Evolutionary conservation across 768 basidiomycete genomes (phyloP).

Genomic region (Trametes maxima): DNA sequence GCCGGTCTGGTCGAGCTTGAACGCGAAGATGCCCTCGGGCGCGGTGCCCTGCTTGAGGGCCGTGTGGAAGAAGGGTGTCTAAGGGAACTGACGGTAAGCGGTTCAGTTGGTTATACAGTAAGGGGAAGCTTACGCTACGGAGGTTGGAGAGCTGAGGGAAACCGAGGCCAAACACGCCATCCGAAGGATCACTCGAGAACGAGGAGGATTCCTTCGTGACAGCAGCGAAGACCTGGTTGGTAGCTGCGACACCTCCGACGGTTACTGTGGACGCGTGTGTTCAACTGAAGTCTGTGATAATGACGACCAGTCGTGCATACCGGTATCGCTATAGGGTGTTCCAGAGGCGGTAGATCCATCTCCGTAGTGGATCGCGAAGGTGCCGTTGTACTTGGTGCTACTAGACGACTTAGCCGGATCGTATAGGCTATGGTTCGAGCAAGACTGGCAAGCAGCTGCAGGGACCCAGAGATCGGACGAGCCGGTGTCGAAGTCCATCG

Average conservation of each 20-base stretch:
- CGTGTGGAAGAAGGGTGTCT: slow-evolving; percentile 39
- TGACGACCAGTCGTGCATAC: background rate
- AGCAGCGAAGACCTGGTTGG: slow-evolving; percentile 45
- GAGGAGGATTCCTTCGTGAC: slow-evolving; percentile 42
- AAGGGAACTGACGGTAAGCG: slow-evolving; percentile 24
- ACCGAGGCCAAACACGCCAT: slow-evolving; percentile 48
- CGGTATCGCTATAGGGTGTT: slow-evolving; percentile 21
- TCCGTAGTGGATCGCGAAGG: slow-evolving; percentile 24
- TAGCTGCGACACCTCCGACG: slow-evolving; percentile 34
- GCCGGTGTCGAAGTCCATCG: slow-evolving; percentile 45
- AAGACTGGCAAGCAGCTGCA: slow-evolving; percentile 16
- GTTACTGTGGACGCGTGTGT: slow-evolving; percentile 8
- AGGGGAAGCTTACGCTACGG: background rate
- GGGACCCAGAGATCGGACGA: slow-evolving; percentile 38
- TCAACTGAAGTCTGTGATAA: no score
- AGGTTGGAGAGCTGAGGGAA: slow-evolving; percentile 26
- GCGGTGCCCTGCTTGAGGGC: slow-evolving; percentile 41
- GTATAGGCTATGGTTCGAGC: slow-evolving; percentile 16
- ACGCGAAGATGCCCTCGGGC: slow-evolving; percentile 45
- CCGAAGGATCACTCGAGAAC: slow-evolving; percentile 34
- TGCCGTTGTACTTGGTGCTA: slow-evolving; percentile 18
- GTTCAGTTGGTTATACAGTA: no score
- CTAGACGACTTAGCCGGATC: slow-evolving; percentile 19
- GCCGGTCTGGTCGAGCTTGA: slow-evolving; percentile 46
- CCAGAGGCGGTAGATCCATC: slow-evolving; percentile 24